Evolutionary conservation across 371 early-diverging fungal species (phyloP), one percentile per base, ranked within the genome.

Genomic region (Apophysomyces ossiformis): DNA sequence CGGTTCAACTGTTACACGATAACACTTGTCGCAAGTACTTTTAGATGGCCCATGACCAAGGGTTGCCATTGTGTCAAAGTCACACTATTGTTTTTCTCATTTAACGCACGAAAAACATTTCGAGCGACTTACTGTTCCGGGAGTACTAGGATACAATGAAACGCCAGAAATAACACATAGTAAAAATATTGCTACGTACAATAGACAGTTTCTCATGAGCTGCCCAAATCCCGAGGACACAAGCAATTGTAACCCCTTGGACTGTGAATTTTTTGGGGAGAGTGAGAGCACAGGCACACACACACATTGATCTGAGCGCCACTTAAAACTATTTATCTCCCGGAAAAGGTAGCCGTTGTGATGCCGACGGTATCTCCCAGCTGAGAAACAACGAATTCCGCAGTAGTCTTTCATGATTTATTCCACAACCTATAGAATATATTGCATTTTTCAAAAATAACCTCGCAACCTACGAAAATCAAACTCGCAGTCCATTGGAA

Each of bases 1-100:
- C 9, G 70, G 60, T 0, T 63, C 54, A 26, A 78, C 66, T 13
- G 60, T 35, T 15, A 82, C 64, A 35, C 66, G 65, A 57, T 82
- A 82, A 47, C 83, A 82, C 36, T 74, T 73, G 35, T 59, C 46
- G 63, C 83, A 82, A 1, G 62, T 71, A 9, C 78, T 76, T 41
- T 76, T 57, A 11, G 83, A 82, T 11, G 78, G 80, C 0, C 83
- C 83, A 73, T 82, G 83, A 1, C 83, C 83, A 8, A 76, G 58
- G 21, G 69, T 78, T 0, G 63, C 64, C 83, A 82, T 82, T 46
- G 64, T 70, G 16, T 79, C 72, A 32, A 82, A 46, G 67, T 78
- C 66, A 38, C 83, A 82, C 83, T 82, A 26, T 26, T 26, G n/a
- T 7, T 50, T 50, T 26, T 26, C 35, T 50, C 54, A 16, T n/a